Percentiles rank a stretch among this genome's conserved stretches.
Evolutionary conservation across 148 eudicot species (phyloP).

Genomic region (Tetragonia tetragonoides): DNA sequence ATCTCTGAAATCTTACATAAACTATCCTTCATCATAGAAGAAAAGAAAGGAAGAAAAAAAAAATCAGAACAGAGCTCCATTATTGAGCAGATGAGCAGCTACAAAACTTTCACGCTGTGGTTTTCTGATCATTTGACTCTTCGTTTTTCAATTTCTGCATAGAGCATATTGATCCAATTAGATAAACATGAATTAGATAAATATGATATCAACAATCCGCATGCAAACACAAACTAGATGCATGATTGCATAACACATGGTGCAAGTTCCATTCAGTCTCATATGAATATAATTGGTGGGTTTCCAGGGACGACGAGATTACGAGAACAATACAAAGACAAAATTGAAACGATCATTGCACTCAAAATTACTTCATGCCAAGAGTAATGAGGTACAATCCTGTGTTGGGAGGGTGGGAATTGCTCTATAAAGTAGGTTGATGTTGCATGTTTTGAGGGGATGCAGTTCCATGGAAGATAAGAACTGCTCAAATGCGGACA

Average conservation of each 20-base stretch:
- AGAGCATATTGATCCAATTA: background rate
- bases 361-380: background rate
- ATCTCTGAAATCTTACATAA: background rate
- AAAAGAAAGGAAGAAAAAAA: background rate
- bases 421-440: too few species aligned
- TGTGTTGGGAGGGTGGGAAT: too few species aligned
- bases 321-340: background rate
- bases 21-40: background rate
- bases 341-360: background rate
- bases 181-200: background rate
- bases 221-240: background rate
- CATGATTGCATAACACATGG: background rate
- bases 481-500: too few species aligned
- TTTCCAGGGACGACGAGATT: background rate
- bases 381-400: background rate
- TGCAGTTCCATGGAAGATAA: too few species aligned
- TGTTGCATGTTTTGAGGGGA: too few species aligned
- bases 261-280: background rate
- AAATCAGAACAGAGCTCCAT: background rate
- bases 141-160: conserved; percentile 41
- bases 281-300: background rate
- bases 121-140: conserved; percentile 28
- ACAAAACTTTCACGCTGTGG: conserved; percentile 1
- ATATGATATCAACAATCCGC: background rate
- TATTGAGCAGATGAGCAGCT: background rate